Evolutionary conservation across 257 asterid species (phyloP).

Genomic region (Striga asiatica): DNA sequence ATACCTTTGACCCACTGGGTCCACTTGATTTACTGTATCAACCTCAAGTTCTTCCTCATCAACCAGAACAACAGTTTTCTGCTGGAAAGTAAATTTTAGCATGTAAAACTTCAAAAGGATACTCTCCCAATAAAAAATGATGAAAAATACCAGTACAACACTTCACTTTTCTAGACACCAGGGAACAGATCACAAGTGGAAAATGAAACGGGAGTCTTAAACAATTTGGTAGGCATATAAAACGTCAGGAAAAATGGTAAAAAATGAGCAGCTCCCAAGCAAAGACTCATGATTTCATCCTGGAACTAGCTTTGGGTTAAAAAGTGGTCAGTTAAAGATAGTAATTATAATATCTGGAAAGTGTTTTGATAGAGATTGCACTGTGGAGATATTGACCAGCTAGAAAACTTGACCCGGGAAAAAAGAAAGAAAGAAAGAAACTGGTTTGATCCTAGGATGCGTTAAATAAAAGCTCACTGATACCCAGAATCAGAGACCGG

Average conservation of each 20-base stretch:
- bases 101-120: slow-evolving; percentile 1
- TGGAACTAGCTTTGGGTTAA: background rate
- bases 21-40: slow-evolving; percentile 22
- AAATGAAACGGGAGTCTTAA: slow-evolving; percentile 7
- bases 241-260: background rate
- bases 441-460: slow-evolving; percentile 2
- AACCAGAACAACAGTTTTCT: slow-evolving; percentile 53
- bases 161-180: slow-evolving; percentile 8
- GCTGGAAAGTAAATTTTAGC: slow-evolving; percentile 27
- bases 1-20: slow-evolving; percentile 39
- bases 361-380: background rate
- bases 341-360: background rate
- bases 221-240: background rate
- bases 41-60: slow-evolving; percentile 76
- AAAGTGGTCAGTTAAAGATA: background rate
- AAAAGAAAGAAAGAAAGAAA: too few relatives aligned
- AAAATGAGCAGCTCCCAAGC: background rate
- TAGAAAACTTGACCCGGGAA: background rate
- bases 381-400: slow-evolving; percentile 4
- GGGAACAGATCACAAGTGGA: slow-evolving; percentile 7
- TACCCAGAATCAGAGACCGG: background rate
- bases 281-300: background rate
- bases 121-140: slow-evolving; percentile 9
- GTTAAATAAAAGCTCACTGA: background rate
- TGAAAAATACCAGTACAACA: slow-evolving; percentile 4